Base-by-base conservation (phyloP, 139 green algal genomes). In the Coelastrella sp. region DNA sequence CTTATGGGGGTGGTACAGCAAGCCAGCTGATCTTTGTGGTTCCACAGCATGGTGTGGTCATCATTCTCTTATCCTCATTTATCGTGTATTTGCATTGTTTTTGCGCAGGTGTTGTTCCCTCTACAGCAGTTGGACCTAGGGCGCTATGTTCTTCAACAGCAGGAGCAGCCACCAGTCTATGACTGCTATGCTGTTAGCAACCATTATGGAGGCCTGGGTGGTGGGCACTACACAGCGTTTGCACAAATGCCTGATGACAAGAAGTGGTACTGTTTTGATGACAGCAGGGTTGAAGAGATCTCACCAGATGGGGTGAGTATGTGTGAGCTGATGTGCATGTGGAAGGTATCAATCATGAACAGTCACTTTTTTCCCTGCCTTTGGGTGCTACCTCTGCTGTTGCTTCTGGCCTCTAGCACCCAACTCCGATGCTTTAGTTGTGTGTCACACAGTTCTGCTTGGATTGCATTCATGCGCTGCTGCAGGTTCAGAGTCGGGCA, bases 211-310 rank as follows among this genome's bases (percentile, higher is more conserved):
- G 91, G 90, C 19, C 71, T 98, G 88, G 96, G 97, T 30, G 96
- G 97, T 0, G 97, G 97, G 7, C 97, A 99, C 91, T 99, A 99
- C 93, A 99, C 96, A 0, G 97, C 97, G 0, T 98, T 93, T 73
- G 91, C 83, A 32, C 88, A 93, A 59, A 79, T 94, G 89, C 92
- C 90, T 15, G 41, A 67, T 34, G 63, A 85, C 37, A 63, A 71
- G 72, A 89, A 88, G 27, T 98, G 97, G 96, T 93, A 96, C 87
- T 90, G 79, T 57, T 99, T 97, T 88, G 95, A 99, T 73, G 96
- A 99, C 91, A 92, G 79, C 81, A 43, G 59, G 19, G 84, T 91
- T 21, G 53, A 72, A 30, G 62, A 84, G 41, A 75, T 67, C 21
- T 51, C 73, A 17, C n/a, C 75, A 9, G 76, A 79, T 8, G 40